Evolutionary conservation across 306 rosid species (phyloP).

Genomic region (Glycine latifolia): DNA sequence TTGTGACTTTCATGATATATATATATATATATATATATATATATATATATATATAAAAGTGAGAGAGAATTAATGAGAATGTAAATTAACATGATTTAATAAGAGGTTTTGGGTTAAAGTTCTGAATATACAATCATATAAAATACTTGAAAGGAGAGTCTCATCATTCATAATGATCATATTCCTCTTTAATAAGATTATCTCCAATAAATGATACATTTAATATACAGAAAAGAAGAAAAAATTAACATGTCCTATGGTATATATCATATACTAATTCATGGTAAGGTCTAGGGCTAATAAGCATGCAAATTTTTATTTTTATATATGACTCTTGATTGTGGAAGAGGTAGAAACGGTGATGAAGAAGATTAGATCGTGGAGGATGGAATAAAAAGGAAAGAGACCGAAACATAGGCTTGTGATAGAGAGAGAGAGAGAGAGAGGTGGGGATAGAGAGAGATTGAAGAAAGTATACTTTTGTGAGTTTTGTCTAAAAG

Average conservation of each 20-base stretch:
- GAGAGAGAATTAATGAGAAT: background rate
- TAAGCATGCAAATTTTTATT: background rate
- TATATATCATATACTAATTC: background rate
- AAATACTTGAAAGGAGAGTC: too few relatives aligned
- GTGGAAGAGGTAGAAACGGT: slow-evolving; percentile 6
- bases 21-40: background rate
- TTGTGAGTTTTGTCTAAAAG: slow-evolving; percentile 9
- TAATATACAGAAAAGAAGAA: too few relatives aligned
- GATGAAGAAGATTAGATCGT: background rate
- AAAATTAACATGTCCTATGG: background rate
- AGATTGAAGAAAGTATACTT: background rate
- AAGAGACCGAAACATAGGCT: slow-evolving; percentile 31
- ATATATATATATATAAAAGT: background rate
- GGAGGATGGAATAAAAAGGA: slow-evolving; percentile 28
- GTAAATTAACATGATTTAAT: background rate
- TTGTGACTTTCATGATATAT: background rate
- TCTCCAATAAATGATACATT: too few relatives aligned
- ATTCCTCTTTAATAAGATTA: too few relatives aligned
- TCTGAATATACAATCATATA: too few relatives aligned
- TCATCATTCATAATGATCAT: too few relatives aligned
- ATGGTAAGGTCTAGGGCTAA: slow-evolving; percentile 9
- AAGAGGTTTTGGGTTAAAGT: too few relatives aligned
- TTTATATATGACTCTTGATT: background rate
- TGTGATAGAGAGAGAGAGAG: background rate
- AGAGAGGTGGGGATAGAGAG: background rate